Evolutionary conservation across 2,329 filamentous ascomycete species (phyloP).

Genomic region (Xylariaceae sp.): DNA sequence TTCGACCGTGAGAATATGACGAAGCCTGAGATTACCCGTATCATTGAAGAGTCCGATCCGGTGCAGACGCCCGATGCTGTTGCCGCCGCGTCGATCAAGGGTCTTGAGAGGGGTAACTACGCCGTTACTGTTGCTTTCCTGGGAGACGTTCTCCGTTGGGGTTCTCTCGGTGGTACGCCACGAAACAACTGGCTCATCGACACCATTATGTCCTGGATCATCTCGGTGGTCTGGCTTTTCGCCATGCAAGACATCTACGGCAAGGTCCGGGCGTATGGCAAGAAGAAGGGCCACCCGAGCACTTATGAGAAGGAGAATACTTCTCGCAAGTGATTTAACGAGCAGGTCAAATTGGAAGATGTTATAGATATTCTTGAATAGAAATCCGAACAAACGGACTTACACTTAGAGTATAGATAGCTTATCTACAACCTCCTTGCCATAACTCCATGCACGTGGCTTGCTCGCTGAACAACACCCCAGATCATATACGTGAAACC

Average conservation of each 20-base stretch:
- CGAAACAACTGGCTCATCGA: slow-evolving; percentile 58
- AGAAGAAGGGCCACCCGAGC: slow-evolving; percentile 54
- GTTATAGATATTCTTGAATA: not conserved
- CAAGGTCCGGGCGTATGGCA: slow-evolving; percentile 52
- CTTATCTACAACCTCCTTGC: not conserved
- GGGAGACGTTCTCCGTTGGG: slow-evolving; percentile 65
- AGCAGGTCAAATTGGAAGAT: slow-evolving; percentile 5
- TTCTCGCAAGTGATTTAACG: slow-evolving; percentile 15
- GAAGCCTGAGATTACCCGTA: slow-evolving; percentile 75
- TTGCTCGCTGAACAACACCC: not conserved
- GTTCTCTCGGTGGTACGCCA: slow-evolving; percentile 48
- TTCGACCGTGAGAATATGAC: slow-evolving; percentile 67
- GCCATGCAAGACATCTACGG: slow-evolving; percentile 51
- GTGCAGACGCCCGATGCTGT: slow-evolving; percentile 73
- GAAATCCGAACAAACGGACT: not conserved
- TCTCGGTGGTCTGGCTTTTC: slow-evolving; percentile 54
- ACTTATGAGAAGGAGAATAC: slow-evolving; percentile 38
- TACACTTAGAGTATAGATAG: not conserved
- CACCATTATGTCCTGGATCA: slow-evolving; percentile 50
- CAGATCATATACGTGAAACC: not conserved
- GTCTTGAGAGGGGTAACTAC: slow-evolving; percentile 75
- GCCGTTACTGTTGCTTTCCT: slow-evolving; percentile 71
- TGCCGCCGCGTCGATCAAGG: slow-evolving; percentile 62
- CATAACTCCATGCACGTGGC: not conserved
- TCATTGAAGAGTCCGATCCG: slow-evolving; percentile 78